Evolutionary conservation across 352 stramenopile genomes (phyloP), one percentile per base, ranked within the genome.

Genomic region (Chrysophaeum taylorii): DNA sequence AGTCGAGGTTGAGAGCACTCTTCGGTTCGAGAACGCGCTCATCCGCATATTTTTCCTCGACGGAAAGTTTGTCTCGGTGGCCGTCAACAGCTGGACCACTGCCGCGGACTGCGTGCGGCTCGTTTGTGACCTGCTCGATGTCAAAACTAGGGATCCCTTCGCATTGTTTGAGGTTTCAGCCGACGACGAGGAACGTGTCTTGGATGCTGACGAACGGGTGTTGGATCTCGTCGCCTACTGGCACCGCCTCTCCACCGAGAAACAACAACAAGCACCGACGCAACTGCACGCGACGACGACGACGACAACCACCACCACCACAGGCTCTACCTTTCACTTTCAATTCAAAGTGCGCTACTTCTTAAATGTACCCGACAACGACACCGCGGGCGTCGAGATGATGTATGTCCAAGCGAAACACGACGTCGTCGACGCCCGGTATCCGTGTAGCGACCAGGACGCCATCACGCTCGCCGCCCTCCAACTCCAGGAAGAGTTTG

Each of bases 261-360:
- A 82, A 38, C 31, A n/a, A 25, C 9, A 73, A 72, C 42, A 82
- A 77, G 69, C 75, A 79, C 38, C 41, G 75, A 31, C 66, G 53
- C 18, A 62, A 69, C 35, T 29, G n/a, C 1, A 37, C 39, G 31
- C n/a, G 42, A 68, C 9, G 53, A 66, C 9, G 42, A 78, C 25
- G 50, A 70, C 37, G n/a, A n/a, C n/a, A n/a, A n/a, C n/a, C n/a
- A n/a, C n/a, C n/a, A n/a, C n/a, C n/a, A n/a, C n/a, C n/a, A n/a
- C n/a, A n/a, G n/a, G n/a, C n/a, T n/a, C n/a, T n/a, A n/a, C n/a
- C n/a, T 81, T 77, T 54, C 38, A 69, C 23, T 75, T 91, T 31
- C 53, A 78, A 1, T 90, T 85, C 77, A 92, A 89, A 73, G 81
- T 88, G 14, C 84, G 86, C 45, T 68, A 91, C 50, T 89, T 86